These are phyloP conservation scores for Cladosporium phlei DNA, from an alignment of 2,329 filamentous ascomycete genomes.

Conservation along the genomic window DNA sequence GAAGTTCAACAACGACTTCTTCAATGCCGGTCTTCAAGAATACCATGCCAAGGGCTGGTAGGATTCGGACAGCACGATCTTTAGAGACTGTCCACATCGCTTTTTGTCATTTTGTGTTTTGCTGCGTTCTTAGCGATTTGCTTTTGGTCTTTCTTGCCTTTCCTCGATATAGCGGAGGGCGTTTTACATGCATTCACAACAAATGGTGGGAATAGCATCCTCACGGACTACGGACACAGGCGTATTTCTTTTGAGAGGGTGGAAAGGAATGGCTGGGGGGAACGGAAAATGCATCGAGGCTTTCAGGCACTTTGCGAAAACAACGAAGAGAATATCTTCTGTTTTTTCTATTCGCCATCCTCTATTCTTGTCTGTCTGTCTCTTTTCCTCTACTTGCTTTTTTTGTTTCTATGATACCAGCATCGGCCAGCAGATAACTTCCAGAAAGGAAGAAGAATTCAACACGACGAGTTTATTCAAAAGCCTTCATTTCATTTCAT, in stretches of 20 bases:
- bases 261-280: background rate
- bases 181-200: conserved; percentile 9
- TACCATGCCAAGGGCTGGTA: conserved; percentile 87
- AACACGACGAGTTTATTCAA: too few species aligned
- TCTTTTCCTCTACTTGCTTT: background rate
- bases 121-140: conserved; percentile 11
- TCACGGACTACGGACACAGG: conserved; percentile 8
- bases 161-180: conserved; percentile 11
- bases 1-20: conserved; percentile 79
- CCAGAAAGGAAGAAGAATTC: too few species aligned
- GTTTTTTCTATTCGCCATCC: background rate
- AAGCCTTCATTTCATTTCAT: too few species aligned
- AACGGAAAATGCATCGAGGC: background rate
- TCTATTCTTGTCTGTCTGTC: background rate
- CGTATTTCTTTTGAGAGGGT: conserved; percentile 1
- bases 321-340: background rate
- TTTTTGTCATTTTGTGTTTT: conserved; percentile 2
- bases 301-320: background rate
- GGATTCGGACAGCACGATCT: conserved; percentile 14
- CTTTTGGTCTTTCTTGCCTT: background rate
- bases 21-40: conserved; percentile 74
- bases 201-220: conserved; percentile 11
- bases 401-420: conserved; percentile 7
- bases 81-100: conserved; percentile 7
- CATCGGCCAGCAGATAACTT: too few species aligned